A percentile compares a stretch with the other conserved stretches of the same genome.
Evolutionary conservation across 148 eudicot genomes (phyloP).

Genomic region (Vaccinium myrtillus): DNA sequence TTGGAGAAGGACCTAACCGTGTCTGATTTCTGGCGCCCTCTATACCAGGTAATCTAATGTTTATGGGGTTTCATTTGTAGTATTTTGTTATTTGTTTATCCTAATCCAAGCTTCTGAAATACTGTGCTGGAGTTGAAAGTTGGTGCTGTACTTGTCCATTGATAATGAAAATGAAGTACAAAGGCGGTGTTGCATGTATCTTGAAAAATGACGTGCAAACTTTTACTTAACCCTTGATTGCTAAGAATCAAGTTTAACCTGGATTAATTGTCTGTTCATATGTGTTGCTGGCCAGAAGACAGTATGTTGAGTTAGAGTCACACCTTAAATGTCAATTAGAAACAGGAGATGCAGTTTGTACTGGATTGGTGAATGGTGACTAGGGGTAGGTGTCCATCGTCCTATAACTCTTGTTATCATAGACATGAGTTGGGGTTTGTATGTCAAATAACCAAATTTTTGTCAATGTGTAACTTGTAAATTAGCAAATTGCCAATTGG

Average conservation of each 20-base stretch:
- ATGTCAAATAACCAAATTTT: neutral
- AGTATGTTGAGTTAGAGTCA: neutral
- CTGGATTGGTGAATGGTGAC: neutral
- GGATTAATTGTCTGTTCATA: neutral
- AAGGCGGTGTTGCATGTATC: neutral
- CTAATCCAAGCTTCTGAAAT: neutral
- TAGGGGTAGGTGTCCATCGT: neutral
- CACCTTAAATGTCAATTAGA: neutral
- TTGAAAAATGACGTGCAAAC: neutral
- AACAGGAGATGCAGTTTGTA: neutral
- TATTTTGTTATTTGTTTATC: neutral
- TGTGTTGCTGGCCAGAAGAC: neutral
- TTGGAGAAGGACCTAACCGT: constrained; percentile 73
- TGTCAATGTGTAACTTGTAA: neutral
- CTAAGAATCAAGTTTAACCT: neutral
- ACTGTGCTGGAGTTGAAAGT: constrained; percentile 4
- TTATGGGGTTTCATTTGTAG: neutral
- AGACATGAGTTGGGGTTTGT: neutral
- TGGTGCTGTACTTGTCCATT: constrained; percentile 5
- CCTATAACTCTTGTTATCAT: neutral
- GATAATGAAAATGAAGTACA: neutral
- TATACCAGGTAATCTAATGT: constrained; percentile 65
- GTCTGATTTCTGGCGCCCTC: constrained; percentile 93
- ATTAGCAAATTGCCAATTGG: neutral
- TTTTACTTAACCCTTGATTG: neutral